These are phyloP conservation scores for Rhytidiadelphus loreus DNA, from an alignment of 225 moss, liverwort and hornwort genomes.

Conservation along the genomic window DNA sequence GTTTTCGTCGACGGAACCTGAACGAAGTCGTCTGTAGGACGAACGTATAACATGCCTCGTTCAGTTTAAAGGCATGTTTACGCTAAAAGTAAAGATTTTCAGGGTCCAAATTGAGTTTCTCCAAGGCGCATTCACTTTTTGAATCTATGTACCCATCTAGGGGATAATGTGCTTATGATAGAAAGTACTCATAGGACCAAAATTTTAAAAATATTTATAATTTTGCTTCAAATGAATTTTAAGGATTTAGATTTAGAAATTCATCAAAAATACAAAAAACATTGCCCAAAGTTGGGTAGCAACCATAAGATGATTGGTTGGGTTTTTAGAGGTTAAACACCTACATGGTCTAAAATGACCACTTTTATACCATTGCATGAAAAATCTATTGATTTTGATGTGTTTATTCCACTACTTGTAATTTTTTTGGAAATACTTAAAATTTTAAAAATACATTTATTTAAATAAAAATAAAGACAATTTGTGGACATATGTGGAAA, in stretches of 20 bases:
- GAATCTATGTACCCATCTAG: background rate
- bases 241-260: background rate
- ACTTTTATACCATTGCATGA: background rate
- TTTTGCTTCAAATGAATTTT: background rate
- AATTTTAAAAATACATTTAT: rapidly evolving
- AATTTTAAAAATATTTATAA: background rate
- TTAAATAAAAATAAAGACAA: background rate
- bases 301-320: background rate
- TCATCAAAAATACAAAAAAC: background rate
- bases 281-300: rapidly evolving
- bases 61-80: background rate
- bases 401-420: rapidly evolving
- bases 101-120: background rate
- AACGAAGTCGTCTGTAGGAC: background rate
- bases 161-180: background rate
- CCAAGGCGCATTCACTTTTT: background rate
- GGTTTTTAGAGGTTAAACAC: rapidly evolving
- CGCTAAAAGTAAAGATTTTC: background rate
- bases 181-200: background rate
- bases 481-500: background rate
- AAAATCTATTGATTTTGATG: background rate
- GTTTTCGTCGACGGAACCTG: background rate
- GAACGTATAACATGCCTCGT: background rate
- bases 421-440: background rate
- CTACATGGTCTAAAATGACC: background rate